Percentiles rank a stretch among this genome's conserved stretches.
Evolutionary conservation across 176 grass and related monocot species (phyloP).

Genomic region (Calamus simplicifolius): DNA sequence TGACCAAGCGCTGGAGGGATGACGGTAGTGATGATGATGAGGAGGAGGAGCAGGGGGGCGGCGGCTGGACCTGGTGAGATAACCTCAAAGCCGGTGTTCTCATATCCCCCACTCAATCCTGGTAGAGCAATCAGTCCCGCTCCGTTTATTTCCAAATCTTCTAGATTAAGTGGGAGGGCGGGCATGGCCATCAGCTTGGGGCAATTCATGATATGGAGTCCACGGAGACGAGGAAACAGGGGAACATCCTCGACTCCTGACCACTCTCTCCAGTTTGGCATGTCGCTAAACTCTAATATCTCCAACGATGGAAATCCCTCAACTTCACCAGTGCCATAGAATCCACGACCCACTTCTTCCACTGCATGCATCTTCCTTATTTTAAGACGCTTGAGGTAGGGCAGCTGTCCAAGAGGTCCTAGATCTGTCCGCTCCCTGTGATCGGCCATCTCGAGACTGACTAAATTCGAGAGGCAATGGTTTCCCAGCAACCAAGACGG

Average conservation of each 20-base stretch:
- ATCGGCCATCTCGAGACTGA: too few species aligned
- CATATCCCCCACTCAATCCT: background rate
- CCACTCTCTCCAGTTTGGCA: conserved; percentile 32
- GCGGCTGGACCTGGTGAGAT: too few species aligned
- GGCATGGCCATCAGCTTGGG: conserved; percentile 26
- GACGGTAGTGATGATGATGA: conserved; percentile 18
- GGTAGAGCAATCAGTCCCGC: conserved; percentile 23
- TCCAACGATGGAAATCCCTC: conserved; percentile 34
- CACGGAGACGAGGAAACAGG: conserved; percentile 24
- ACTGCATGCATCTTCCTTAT: conserved; percentile 29
- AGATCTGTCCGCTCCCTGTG: too few species aligned
- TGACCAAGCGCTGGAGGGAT: conserved; percentile 17
- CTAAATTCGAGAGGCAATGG: too few species aligned
- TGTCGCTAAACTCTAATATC: conserved; percentile 11
- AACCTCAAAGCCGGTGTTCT: background rate
- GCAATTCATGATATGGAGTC: conserved; percentile 31
- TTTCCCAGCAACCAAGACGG: too few species aligned
- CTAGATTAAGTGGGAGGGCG: conserved; percentile 16
- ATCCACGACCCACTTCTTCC: conserved; percentile 3
- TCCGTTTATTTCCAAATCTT: conserved; percentile 13
- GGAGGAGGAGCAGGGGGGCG: too few species aligned
- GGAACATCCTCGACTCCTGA: conserved; percentile 4
- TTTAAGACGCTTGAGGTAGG: background rate
- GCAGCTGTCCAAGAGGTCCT: too few species aligned
- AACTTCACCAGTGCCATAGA: conserved; percentile 6